phyloP scores from a whole-genome alignment of 1,139 yeast genomes.

The Entelexis sorbosivorans region DNA sequence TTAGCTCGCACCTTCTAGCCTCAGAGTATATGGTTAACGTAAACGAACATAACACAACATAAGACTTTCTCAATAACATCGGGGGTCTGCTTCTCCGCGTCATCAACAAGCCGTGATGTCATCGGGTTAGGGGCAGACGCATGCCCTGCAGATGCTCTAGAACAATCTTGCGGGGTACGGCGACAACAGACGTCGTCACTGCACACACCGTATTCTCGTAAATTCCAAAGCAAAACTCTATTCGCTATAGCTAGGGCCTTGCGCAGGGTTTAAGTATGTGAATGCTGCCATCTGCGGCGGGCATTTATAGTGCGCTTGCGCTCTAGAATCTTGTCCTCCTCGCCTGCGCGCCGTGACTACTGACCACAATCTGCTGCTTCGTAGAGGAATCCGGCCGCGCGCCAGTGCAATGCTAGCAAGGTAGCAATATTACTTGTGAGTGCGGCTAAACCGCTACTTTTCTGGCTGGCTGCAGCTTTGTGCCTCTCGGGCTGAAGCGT shows the following conservation, averaged over 20 bases:
- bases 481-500: neutral
- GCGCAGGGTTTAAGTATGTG: neutral
- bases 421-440: conserved; percentile 6
- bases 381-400: conserved; percentile 7
- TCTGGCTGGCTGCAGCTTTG: too few species aligned
- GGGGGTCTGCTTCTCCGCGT: neutral
- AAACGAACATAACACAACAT: neutral
- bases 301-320: neutral
- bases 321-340: neutral
- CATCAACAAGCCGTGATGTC: neutral
- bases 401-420: conserved; percentile 14
- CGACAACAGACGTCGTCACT: neutral
- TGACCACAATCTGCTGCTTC: neutral
- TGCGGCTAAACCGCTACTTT: neutral
- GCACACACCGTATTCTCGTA: neutral
- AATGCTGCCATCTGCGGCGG: neutral
- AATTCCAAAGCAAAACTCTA: neutral
- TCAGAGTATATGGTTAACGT: neutral
- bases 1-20: neutral
- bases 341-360: too few species aligned
- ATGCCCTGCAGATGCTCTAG: neutral
- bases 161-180: neutral
- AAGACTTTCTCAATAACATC: neutral
- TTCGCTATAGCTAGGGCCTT: neutral
- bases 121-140: neutral